Evolutionary conservation across 2,329 filamentous ascomycete genomes (phyloP), one percentile per base, ranked within the genome.

Genomic region (Beauveria bassiana): DNA sequence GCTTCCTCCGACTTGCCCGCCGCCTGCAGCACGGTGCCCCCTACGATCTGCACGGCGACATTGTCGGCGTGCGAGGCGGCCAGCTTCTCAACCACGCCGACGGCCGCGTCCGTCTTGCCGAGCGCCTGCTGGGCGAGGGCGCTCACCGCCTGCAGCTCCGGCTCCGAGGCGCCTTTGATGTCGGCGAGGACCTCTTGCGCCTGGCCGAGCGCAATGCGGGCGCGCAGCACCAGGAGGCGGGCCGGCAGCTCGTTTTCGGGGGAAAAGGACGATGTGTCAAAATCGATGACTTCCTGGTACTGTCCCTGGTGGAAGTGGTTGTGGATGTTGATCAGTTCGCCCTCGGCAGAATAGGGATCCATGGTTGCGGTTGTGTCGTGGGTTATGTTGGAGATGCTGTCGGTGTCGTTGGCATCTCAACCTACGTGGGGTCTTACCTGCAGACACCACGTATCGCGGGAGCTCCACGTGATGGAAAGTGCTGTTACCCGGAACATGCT

Each of bases 1-100:
- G 95, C 95, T 72, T 93, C 89, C 65, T 97, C 92, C n/a, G 86
- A 85, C 78, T 90, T 88, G 31, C 89, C 93, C 24, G 86, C 86
- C 22, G 85, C 85, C 70, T 93, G 90, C 64, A 98, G 78, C 53
- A 98, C 84, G 0, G 86, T 93, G n/a, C 89, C 93, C 31, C 84
- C 87, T 8, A 93, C 75, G 45, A 96, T 79, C 78, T 97, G 91
- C 40, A 98, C 92, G 0, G 83, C 87, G 59, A 84, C 75, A 71
- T 96, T 96, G 63, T 95, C 90, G 24, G 81, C 80, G 18, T 86
- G 79, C 16, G 83, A 81, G 64, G 84, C 81, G 1, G 84, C 86
- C 28, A 98, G 81, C 68, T 84, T 83, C 76, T 93, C 84, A 26
- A 87, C 79, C 18, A 80, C 77, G 67, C 80, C 76, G 42, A 89